These are phyloP conservation scores for Phoenix roebelenii DNA, from an alignment of 176 grass and related monocot genomes.

Conservation along the genomic window DNA sequence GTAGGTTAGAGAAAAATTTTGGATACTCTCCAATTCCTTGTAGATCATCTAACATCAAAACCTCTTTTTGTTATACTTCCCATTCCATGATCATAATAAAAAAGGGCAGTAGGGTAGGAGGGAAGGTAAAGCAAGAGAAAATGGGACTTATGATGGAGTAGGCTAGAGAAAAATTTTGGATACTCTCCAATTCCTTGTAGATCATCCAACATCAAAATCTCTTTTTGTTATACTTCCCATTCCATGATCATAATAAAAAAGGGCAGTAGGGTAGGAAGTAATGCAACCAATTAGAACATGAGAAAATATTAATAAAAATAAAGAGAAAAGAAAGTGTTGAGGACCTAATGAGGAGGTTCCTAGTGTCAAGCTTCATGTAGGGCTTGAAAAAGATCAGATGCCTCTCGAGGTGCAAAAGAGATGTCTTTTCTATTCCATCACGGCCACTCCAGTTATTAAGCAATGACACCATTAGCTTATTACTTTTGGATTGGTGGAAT, in stretches of 20 bases:
- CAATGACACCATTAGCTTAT: no score
- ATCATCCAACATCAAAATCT: constrained; percentile 66
- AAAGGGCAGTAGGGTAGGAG: background rate
- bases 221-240: constrained; percentile 57
- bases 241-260: background rate
- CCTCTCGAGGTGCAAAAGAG: constrained; percentile 51
- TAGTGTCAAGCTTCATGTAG: constrained; percentile 68
- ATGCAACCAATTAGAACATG: background rate
- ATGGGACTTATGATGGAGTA: constrained; percentile 58
- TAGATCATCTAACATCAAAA: constrained; percentile 65
- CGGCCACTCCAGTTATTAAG: constrained; percentile 36
- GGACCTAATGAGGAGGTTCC: constrained; percentile 55
- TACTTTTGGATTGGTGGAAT: no score
- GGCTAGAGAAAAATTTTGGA: constrained; percentile 44
- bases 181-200: constrained; percentile 52
- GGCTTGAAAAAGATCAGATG: constrained; percentile 77
- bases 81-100: constrained; percentile 1
- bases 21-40: constrained; percentile 50
- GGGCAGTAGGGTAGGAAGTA: background rate
- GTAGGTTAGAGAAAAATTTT: constrained; percentile 51
- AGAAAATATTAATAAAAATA: background rate
- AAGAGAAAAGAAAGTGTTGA: background rate
- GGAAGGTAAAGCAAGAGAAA: background rate
- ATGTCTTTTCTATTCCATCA: constrained; percentile 66
- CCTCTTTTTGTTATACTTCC: constrained; percentile 61